Evolutionary conservation across 371 early-diverging fungal genomes (phyloP).

Genomic region (Circinella minor): DNA sequence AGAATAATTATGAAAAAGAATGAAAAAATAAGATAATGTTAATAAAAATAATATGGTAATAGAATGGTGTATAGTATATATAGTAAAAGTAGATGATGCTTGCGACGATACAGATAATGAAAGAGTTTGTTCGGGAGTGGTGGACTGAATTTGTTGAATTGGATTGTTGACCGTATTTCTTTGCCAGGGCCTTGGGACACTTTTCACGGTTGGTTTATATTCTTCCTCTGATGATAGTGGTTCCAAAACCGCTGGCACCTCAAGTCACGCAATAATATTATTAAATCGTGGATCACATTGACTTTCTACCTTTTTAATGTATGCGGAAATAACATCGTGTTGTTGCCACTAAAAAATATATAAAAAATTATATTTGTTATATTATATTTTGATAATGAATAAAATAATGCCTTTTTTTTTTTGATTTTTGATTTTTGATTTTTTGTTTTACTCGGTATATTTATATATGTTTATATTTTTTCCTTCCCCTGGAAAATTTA

Average conservation of each 20-base stretch:
- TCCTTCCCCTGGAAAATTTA: background rate
- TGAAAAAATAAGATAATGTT: background rate
- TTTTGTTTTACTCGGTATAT: too few species aligned
- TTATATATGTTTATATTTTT: background rate
- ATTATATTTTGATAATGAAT: too few species aligned
- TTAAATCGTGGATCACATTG: conserved; percentile 26
- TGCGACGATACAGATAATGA: background rate
- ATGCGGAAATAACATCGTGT: conserved; percentile 19
- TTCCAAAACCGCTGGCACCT: conserved; percentile 9
- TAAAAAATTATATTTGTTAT: too few species aligned
- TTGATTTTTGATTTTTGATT: too few species aligned
- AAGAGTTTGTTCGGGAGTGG: background rate
- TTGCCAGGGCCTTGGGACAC: conserved; percentile 18
- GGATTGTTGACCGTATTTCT: conserved; percentile 8
- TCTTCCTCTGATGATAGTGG: conserved; percentile 9
- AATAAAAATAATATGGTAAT: background rate
- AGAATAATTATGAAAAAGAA: background rate
- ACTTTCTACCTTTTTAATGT: conserved; percentile 22
- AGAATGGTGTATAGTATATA: background rate
- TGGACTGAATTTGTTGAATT: conserved; percentile 2
- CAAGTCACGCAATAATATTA: conserved; percentile 23
- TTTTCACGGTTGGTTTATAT: background rate
- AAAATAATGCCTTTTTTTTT: too few species aligned
- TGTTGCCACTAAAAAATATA: conserved; percentile 17
- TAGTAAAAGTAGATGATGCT: background rate